A percentile compares a stretch with the other conserved stretches of the same genome.
These are phyloP conservation scores for Talaromyces wortmannii DNA, from an alignment of 495 filamentous ascomycete genomes.

Conservation along the genomic window DNA sequence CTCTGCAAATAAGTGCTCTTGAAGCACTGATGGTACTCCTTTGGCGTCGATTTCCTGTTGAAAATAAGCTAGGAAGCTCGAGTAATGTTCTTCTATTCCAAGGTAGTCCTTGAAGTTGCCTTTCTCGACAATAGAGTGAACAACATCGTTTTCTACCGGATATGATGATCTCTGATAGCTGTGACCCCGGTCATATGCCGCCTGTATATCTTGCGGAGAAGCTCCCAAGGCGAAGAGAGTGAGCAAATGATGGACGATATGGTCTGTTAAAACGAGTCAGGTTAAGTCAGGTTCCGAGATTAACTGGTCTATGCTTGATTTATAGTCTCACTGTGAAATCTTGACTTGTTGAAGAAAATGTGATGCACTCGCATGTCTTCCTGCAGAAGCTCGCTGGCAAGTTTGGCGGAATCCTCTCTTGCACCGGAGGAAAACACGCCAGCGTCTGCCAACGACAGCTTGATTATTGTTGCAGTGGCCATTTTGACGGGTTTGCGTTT, in stretches of 20 bases:
- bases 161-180: slow-evolving; percentile 50
- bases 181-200: slow-evolving; percentile 51
- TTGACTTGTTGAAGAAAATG: slow-evolving; percentile 65
- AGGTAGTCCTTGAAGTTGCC: slow-evolving; percentile 45
- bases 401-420: slow-evolving; percentile 50
- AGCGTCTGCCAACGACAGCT: slow-evolving; percentile 45
- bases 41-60: slow-evolving; percentile 58
- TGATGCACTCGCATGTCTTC: slow-evolving; percentile 69
- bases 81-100: slow-evolving; percentile 48
- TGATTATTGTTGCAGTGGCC: slow-evolving; percentile 59
- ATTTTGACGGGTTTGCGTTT: slow-evolving; percentile 25
- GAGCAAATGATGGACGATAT: slow-evolving; percentile 71
- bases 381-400: slow-evolving; percentile 59
- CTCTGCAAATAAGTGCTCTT: slow-evolving; percentile 58
- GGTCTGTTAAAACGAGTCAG: slow-evolving; percentile 20
- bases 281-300: slow-evolving; percentile 1
- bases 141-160: slow-evolving; percentile 29
- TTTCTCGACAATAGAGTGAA: slow-evolving; percentile 46
- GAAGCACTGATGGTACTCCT: slow-evolving; percentile 51
- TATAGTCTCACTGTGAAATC: slow-evolving; percentile 56
- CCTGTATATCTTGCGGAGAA: slow-evolving; percentile 43
- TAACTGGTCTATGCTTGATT: neutral
- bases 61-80: slow-evolving; percentile 67
- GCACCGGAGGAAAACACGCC: slow-evolving; percentile 51
- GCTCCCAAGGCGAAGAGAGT: slow-evolving; percentile 73